These are phyloP conservation scores for Dalbergia cochinchinensis DNA, from an alignment of 306 rosid genomes.

Conservation along the genomic window DNA sequence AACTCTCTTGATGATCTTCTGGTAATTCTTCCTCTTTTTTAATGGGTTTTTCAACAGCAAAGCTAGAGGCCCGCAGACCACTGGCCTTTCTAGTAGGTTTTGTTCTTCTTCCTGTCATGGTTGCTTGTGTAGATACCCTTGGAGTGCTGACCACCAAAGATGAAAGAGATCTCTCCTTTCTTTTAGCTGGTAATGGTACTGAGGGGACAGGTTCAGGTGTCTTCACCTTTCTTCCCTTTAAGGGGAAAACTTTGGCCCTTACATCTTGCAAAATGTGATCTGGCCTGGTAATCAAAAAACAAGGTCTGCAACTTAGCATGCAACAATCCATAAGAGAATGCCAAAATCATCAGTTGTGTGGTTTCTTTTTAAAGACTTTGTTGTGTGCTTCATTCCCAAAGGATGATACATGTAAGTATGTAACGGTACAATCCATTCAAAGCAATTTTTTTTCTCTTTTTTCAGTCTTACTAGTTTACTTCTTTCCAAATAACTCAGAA, in stretches of 20 bases:
- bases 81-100: slow-evolving; percentile 83
- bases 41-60: slow-evolving; percentile 63
- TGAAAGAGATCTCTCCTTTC: slow-evolving; percentile 97
- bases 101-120: slow-evolving; percentile 85
- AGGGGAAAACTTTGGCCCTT: slow-evolving; percentile 87
- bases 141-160: slow-evolving; percentile 94
- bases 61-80: slow-evolving; percentile 64
- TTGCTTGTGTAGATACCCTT: slow-evolving; percentile 74
- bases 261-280: slow-evolving; percentile 89
- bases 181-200: slow-evolving; percentile 68
- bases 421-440: neutral
- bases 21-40: slow-evolving; percentile 68
- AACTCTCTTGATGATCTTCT: slow-evolving; percentile 67
- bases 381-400: slow-evolving; percentile 39
- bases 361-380: neutral
- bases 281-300: slow-evolving; percentile 71
- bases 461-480: slow-evolving; percentile 8
- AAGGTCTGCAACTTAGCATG: slow-evolving; percentile 40
- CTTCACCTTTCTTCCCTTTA: slow-evolving; percentile 69
- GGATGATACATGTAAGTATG: slow-evolving; percentile 1
- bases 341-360: slow-evolving; percentile 15
- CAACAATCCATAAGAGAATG: slow-evolving; percentile 28
- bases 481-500: slow-evolving; percentile 28
- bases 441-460: neutral
- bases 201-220: slow-evolving; percentile 69